phyloP scores from a whole-genome alignment of 345 rosid genomes.

The Anacardium occidentale region DNA sequence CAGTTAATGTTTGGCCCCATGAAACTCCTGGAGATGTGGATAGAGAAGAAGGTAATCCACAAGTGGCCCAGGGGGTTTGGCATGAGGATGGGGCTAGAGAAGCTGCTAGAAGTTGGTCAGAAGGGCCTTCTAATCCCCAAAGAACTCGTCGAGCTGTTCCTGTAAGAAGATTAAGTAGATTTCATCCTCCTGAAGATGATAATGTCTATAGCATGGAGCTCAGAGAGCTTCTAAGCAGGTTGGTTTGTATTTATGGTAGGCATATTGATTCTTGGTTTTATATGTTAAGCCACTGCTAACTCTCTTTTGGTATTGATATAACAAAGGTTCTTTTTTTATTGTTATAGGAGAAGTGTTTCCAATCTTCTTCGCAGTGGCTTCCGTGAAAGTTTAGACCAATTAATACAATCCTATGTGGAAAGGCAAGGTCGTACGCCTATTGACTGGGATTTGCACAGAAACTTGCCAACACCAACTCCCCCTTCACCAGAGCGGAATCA shows the following conservation, averaged over 20 bases:
- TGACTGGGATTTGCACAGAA: constrained; percentile 92
- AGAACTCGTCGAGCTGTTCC: constrained; percentile 63
- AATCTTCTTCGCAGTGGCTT: constrained; percentile 97
- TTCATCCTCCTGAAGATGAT: constrained; percentile 94
- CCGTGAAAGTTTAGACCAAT: constrained; percentile 96
- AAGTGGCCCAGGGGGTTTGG: constrained; percentile 58
- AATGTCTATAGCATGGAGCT: constrained; percentile 95
- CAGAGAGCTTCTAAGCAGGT: constrained; percentile 97
- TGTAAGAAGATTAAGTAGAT: constrained; percentile 76
- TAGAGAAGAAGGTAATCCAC: constrained; percentile 42
- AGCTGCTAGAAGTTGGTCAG: constrained; percentile 60
- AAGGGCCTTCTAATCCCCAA: constrained; percentile 55
- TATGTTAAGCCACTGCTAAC: background rate
- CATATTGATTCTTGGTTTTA: background rate
- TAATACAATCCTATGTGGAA: constrained; percentile 90
- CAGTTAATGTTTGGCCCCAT: constrained; percentile 51
- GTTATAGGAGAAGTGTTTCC: constrained; percentile 89
- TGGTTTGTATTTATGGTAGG: constrained; percentile 15
- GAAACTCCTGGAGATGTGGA: constrained; percentile 45
- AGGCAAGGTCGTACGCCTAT: constrained; percentile 84
- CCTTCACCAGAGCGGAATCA: constrained; percentile 60
- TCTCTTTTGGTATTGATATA: constrained; percentile 10
- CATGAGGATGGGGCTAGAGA: constrained; percentile 53
- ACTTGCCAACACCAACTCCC: constrained; percentile 59
- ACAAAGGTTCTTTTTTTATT: constrained; percentile 11